phyloP scores from a whole-genome alignment of 352 stramenopile species.

The Thalassiosira hispida region DNA sequence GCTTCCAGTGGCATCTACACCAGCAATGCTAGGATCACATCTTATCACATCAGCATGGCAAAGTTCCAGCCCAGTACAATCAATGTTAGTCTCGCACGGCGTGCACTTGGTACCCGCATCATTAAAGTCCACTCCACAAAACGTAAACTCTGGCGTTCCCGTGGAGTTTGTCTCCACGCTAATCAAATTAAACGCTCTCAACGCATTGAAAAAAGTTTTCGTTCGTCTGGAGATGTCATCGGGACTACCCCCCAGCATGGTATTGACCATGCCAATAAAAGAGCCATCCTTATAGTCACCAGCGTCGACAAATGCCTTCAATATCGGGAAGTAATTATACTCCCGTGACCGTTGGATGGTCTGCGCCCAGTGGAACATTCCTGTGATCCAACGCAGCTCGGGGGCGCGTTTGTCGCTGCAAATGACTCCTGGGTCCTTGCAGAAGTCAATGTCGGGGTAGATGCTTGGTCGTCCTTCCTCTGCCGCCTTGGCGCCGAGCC shows the following conservation, averaged over 20 bases:
- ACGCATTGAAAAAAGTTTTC: constrained; percentile 31
- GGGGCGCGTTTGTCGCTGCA: constrained; percentile 36
- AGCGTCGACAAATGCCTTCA: constrained; percentile 47
- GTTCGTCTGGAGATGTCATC: constrained; percentile 35
- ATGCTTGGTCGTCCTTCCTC: constrained; percentile 24
- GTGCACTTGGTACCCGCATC: constrained; percentile 27
- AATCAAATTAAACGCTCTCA: constrained; percentile 51
- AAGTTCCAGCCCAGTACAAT: constrained; percentile 27
- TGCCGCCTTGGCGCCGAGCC: constrained; percentile 40
- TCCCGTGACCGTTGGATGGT: constrained; percentile 40
- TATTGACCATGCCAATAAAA: constrained; percentile 52
- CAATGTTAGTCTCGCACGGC: constrained; percentile 5
- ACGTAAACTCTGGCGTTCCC: constrained; percentile 6
- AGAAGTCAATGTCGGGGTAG: constrained; percentile 64
- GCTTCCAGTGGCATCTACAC: background rate
- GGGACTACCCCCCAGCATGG: constrained; percentile 33
- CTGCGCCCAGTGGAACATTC: constrained; percentile 60
- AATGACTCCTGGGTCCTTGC: constrained; percentile 51
- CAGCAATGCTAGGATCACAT: background rate
- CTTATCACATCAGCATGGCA: constrained; percentile 22
- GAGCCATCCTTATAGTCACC: constrained; percentile 40
- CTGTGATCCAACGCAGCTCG: constrained; percentile 58
- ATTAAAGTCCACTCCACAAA: constrained; percentile 13
- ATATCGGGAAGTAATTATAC: constrained; percentile 38
- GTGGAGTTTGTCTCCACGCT: constrained; percentile 21